These are phyloP conservation scores for Colletotrichum sp. DNA, from an alignment of 2,329 filamentous ascomycete species.

Conservation along the genomic window DNA sequence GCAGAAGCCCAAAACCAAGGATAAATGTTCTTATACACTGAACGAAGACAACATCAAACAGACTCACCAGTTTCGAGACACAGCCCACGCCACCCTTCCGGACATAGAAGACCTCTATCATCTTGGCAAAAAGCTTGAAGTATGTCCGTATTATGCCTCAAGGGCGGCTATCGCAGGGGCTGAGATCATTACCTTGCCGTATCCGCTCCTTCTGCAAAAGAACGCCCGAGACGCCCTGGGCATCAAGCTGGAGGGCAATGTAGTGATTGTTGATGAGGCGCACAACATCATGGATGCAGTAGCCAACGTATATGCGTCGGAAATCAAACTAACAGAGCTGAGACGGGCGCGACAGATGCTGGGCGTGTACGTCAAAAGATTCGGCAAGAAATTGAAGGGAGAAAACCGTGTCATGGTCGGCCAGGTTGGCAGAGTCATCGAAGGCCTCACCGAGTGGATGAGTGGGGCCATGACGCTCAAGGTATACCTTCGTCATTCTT, in stretches of 20 bases:
- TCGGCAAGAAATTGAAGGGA: conserved; percentile 86
- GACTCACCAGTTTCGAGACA: conserved; percentile 83
- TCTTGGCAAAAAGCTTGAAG: conserved; percentile 77
- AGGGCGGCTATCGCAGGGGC: conserved; percentile 80
- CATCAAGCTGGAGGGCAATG: conserved; percentile 83
- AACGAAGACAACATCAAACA: conserved; percentile 75
- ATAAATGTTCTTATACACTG: conserved; percentile 79
- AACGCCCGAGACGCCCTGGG: conserved; percentile 86
- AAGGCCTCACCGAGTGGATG: conserved; percentile 77
- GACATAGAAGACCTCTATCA: conserved; percentile 91
- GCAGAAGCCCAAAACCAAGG: conserved; percentile 73
- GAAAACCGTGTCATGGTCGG: conserved; percentile 92
- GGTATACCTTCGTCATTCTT: conserved; percentile 33
- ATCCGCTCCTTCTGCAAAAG: conserved; percentile 86
- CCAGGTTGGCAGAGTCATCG: conserved; percentile 82
- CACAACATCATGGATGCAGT: conserved; percentile 98
- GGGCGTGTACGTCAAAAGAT: conserved; percentile 82
- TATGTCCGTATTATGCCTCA: conserved; percentile 98
- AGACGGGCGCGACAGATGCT: conserved; percentile 77
- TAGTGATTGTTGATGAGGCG: conserved; percentile 96
- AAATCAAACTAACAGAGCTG: conserved; percentile 76
- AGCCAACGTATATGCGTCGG: conserved; percentile 81
- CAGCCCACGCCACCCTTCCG: conserved; percentile 80
- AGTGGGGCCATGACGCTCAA: conserved; percentile 55
- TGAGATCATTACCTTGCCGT: conserved; percentile 92